Percentiles rank a stretch among this genome's conserved stretches.
phyloP scores from a whole-genome alignment of 192 early-diverging fungal genomes.

The Diversispora epigaea region DNA sequence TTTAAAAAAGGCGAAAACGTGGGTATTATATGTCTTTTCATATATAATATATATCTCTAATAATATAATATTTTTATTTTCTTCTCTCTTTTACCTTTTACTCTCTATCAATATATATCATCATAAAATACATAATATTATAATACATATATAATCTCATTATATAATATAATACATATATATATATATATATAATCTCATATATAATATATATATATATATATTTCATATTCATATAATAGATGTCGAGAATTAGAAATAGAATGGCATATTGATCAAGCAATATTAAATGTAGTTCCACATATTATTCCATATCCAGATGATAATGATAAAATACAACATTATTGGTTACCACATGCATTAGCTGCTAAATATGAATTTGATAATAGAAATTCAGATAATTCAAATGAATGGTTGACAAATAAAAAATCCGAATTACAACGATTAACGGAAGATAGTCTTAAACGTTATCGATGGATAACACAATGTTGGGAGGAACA shows the following conservation, averaged over 20 bases:
- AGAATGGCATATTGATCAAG: neutral
- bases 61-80: no score
- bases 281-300: neutral
- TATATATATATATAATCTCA: no score
- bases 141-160: no score
- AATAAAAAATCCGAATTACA: neutral
- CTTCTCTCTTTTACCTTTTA: no score
- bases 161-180: no score
- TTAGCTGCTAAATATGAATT: neutral
- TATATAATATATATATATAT: neutral
- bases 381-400: neutral
- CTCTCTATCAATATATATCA: no score
- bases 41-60: no score
- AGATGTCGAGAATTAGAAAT: neutral
- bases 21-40: neutral
- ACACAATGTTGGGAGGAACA: conserved; percentile 3
- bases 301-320: conserved; percentile 9
- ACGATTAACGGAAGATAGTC: neutral
- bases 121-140: no score
- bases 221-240: neutral
- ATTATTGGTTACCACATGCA: conserved; percentile 20
- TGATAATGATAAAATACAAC: conserved; percentile 1
- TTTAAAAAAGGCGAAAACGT: neutral
- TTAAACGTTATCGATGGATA: conserved; percentile 2
- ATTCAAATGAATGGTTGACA: neutral